These are phyloP conservation scores for Boletus rufocinnamomeus DNA, from an alignment of 768 basidiomycete species.

Conservation along the genomic window DNA sequence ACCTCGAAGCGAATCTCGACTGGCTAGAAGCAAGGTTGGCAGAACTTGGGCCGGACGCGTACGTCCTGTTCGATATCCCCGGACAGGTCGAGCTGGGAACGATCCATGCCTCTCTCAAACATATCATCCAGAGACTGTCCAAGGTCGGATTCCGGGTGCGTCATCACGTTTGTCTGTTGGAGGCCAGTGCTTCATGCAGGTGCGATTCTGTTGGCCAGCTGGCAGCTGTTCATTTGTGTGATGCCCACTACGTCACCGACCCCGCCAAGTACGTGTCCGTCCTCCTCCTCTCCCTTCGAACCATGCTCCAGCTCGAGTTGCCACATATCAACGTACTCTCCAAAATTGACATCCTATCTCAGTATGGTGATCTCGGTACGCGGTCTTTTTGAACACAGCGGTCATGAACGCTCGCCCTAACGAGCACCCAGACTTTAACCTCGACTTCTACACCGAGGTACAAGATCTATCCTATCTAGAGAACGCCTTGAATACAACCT, in stretches of 20 bases:
- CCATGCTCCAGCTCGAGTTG: constrained; percentile 98
- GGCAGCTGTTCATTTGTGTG: constrained; percentile 92
- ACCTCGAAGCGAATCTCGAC: constrained; percentile 93
- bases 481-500: constrained; percentile 62
- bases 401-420: constrained; percentile 3
- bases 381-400: constrained; percentile 1
- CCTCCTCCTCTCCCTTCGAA: constrained; percentile 85
- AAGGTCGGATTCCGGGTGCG: constrained; percentile 87
- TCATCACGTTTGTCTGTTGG: constrained; percentile 20
- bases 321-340: constrained; percentile 97
- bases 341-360: constrained; percentile 88
- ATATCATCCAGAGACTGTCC: constrained; percentile 65
- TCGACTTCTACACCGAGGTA: constrained; percentile 97
- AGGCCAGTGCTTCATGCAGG: background rate
- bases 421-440: constrained; percentile 77
- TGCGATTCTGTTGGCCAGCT: constrained; percentile 50
- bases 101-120: constrained; percentile 88
- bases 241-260: constrained; percentile 97
- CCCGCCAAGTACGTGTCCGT: constrained; percentile 94
- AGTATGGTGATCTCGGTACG: constrained; percentile 90
- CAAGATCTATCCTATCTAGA: constrained; percentile 92
- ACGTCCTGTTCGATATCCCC: constrained; percentile 93
- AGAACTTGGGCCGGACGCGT: constrained; percentile 70
- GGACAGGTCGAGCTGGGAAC: constrained; percentile 98
- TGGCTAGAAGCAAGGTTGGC: constrained; percentile 73